A percentile compares a stretch with the other conserved stretches of the same genome.
phyloP scores from a whole-genome alignment of 2,329 filamentous ascomycete genomes.

The Pseudocercospora pini-densiflorae region DNA sequence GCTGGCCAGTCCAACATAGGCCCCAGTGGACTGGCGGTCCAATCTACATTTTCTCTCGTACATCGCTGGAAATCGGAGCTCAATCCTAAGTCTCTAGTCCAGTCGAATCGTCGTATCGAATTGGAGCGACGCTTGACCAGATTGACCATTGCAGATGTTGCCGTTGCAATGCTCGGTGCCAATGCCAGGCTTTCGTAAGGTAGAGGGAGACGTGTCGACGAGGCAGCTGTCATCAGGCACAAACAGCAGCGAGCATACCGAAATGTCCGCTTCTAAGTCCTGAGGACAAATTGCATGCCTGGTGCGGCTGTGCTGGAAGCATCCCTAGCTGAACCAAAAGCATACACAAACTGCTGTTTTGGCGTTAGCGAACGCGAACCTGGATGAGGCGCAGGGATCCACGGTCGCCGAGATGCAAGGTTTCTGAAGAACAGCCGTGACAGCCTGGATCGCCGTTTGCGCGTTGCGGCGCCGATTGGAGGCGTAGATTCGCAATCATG shows the following conservation, averaged over 20 bases:
- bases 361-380: neutral
- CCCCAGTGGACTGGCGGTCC: constrained; percentile 23
- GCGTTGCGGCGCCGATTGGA: neutral
- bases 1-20: constrained; percentile 24
- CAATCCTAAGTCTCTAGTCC: constrained; percentile 19
- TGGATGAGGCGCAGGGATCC: constrained; percentile 1
- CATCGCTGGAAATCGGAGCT: constrained; percentile 22
- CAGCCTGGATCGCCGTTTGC: neutral
- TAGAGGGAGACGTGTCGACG: neutral
- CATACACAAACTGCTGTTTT: constrained; percentile 4
- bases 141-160: constrained; percentile 12
- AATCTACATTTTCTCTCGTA: constrained; percentile 28
- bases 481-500: neutral
- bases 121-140: constrained; percentile 19
- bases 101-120: constrained; percentile 22
- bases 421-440: neutral
- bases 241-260: neutral
- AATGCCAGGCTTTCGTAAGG: neutral
- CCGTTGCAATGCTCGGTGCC: neutral
- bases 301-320: constrained; percentile 3
- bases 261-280: neutral
- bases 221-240: neutral
- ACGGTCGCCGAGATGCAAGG: neutral
- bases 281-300: constrained; percentile 2
- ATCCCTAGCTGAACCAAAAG: neutral